Evolutionary conservation across 2,329 filamentous ascomycete species (phyloP).

Genomic region (Fusarium redolens): DNA sequence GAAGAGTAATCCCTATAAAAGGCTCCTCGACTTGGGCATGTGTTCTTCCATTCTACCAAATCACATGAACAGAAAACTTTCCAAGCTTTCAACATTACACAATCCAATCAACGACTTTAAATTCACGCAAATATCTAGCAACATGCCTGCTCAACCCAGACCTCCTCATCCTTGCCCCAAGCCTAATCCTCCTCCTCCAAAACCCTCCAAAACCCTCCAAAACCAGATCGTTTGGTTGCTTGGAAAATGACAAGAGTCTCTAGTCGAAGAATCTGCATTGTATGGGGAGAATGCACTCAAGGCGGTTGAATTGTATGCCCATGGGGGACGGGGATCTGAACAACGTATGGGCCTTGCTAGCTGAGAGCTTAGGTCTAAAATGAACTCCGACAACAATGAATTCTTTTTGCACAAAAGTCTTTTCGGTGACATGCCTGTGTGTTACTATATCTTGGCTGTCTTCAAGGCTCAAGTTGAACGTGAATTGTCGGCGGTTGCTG

Average conservation of each 20-base stretch:
- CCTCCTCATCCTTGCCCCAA: background rate
- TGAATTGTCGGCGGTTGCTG: no score
- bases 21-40: background rate
- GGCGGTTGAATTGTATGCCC: no score
- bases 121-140: background rate
- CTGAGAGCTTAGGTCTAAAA: background rate
- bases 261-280: fast-evolving
- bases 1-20: background rate
- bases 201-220: background rate
- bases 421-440: background rate
- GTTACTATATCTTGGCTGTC: background rate
- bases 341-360: background rate
- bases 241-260: background rate
- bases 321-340: background rate
- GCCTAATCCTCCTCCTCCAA: background rate
- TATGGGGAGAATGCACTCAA: background rate
- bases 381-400: background rate
- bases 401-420: background rate
- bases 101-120: background rate
- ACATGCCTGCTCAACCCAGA: background rate
- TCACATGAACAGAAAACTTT: background rate
- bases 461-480: background rate
- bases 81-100: background rate
- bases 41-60: background rate
- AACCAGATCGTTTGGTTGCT: fast-evolving